Base-by-base conservation (phyloP, 257 asterid species). In the Solanum tarijense region DNA sequence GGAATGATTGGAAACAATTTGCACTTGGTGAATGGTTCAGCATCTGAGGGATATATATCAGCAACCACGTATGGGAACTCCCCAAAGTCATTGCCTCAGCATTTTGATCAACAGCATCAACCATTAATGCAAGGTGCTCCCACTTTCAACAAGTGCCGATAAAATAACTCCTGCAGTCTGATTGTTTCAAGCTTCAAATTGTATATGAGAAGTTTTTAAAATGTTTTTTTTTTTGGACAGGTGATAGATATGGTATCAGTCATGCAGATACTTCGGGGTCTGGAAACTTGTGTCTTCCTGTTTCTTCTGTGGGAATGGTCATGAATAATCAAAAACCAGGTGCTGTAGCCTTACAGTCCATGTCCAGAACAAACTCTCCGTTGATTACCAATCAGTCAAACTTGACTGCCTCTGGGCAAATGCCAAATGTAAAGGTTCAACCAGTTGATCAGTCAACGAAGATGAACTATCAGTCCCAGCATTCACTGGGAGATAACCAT, bases 101-200 rank as follows among this genome's bases (percentile, higher is more conserved):
- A 89, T 74, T 90, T 90, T 88, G 98, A 96, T 87, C 98, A 93
- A 86, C 96, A 91, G 89, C 98, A 92, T 85, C 95, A 92, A 87
- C 89, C 98, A 84, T 88, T 92, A 88, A 88, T 90, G 84, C 97
- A 92, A 62, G 98, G 99, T 97, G 90, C 85, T 48, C 86, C 83
- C 58, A 36, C 88, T 48, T 36, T 48, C 69, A 82, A 82, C 85
- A 20, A 82, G 41, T 29, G 35, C 69, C 23, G 31, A 82, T 82
- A 48, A 82, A 82, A 43, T 48, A 46, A 82, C 29, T 82, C 31
- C 41, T 48, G 85, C 69, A 48, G 29, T 82, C 29, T 31, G 85
- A 48, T 46, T 82, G 10, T 48, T 82, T 29, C 85, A 48, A 82
- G 41, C 85, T 48, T 48, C 12, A 82, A 29, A 46, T 29, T 9